These are phyloP conservation scores for Metarhizium anisopliae DNA, from an alignment of 2,329 filamentous ascomycete species.

Conservation along the genomic window DNA sequence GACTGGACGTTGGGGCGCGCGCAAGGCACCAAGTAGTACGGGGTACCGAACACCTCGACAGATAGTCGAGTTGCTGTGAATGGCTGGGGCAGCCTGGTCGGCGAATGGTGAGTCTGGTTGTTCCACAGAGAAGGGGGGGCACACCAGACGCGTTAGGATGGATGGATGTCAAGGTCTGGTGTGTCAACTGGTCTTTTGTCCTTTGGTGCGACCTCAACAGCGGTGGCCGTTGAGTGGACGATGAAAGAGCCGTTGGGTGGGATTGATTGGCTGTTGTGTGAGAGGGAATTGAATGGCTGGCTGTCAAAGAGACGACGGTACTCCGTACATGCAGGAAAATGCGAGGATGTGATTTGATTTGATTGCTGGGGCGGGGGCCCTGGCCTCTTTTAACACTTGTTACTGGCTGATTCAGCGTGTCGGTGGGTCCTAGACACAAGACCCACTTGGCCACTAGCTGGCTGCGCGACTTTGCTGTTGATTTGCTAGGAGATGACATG, in stretches of 20 bases:
- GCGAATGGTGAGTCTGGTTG: constrained; percentile 14
- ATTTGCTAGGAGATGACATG: constrained; percentile 22
- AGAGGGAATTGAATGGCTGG: constrained; percentile 20
- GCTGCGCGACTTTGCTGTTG: constrained; percentile 14
- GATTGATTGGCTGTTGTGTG: constrained; percentile 38
- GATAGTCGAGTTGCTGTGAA: constrained; percentile 12
- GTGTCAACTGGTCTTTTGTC: too few species aligned
- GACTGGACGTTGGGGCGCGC: constrained; percentile 8
- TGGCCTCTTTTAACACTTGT: constrained; percentile 33
- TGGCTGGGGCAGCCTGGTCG: constrained; percentile 11
- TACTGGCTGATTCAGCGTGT: constrained; percentile 41
- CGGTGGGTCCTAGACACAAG: constrained; percentile 22
- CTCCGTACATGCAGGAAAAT: constrained; percentile 17
- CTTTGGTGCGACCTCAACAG: too few species aligned
- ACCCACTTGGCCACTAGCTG: constrained; percentile 13
- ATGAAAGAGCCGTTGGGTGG: constrained; percentile 19
- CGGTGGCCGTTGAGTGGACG: constrained; percentile 25
- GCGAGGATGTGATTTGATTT: constrained; percentile 42
- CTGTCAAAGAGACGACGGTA: constrained; percentile 25
- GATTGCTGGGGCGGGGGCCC: constrained; percentile 26
- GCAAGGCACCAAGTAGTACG: constrained; percentile 1
- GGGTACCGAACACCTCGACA: constrained; percentile 4
- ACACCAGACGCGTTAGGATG: too few species aligned
- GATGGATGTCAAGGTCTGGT: too few species aligned
- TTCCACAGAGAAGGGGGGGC: not conserved